Base-by-base conservation (phyloP, 306 rosid species). In the Astragalus glycyphyllos region DNA sequence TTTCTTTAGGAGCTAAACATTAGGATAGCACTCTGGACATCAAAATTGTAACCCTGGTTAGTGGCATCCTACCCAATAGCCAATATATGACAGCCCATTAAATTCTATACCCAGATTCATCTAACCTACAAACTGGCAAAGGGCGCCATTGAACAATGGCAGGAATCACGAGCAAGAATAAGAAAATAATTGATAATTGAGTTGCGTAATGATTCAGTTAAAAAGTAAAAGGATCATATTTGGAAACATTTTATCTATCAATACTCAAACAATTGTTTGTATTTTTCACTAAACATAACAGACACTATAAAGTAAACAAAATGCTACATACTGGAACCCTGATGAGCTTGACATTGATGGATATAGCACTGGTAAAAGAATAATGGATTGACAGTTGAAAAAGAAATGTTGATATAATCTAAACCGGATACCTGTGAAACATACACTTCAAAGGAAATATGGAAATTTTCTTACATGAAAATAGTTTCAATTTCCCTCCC, bases 401-500 rank as follows among this genome's bases (percentile, higher is more conserved):
- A 61, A 57, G n/a, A 58, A 44, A 48, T 65, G 62, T 37, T 40
- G 54, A 6, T 46, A 69, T 34, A 58, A 42, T 65, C 32, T 61
- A 65, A 37, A 78, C 45, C 4, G 48, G 56, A 73, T 78, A 58
- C 69, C 65, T 64, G 29, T 69, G 50, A 69, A 69, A 63, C 63
- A 55, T 74, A 74, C 75, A 74, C 17, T 57, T 63, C 29, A 23
- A 78, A 77, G 29, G 58, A 69, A 69, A 60, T 15, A 64, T 26
- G 17, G 29, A 63, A 32, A 48, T 29, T n/a, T 11, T 51, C 51
- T 53, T 48, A 65, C 54, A 20, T 37, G 32, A 65, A 69, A 67
- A n/a, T 41, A 35, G 34, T 64, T 47, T 80, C 81, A 78, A 47
- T 53, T 76, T 54, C 72, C 72, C 66, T 57, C 84, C 83, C 69